phyloP scores from a whole-genome alignment of 345 rosid genomes.

The Eucalyptus paniculata region DNA sequence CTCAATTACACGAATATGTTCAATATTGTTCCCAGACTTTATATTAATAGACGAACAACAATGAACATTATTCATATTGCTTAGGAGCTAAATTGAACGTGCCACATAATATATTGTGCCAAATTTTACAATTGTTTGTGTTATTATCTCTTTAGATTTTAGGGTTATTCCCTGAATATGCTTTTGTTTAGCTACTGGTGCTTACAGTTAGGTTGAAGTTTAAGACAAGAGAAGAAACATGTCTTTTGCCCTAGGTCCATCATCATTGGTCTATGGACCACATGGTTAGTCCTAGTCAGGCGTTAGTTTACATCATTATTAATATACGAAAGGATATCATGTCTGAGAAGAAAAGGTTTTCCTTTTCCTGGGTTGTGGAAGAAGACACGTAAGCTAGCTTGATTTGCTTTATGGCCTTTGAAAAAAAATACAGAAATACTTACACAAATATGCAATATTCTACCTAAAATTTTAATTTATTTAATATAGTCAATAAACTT shows the following conservation, averaged over 20 bases:
- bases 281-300: neutral
- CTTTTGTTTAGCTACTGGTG: neutral
- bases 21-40: too few relatives aligned
- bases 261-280: neutral
- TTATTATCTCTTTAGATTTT: neutral
- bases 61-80: neutral
- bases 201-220: neutral
- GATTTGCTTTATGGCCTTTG: neutral
- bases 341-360: neutral
- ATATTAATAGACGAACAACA: neutral
- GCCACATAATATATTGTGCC: neutral
- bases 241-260: neutral
- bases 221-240: neutral
- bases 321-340: neutral
- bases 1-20: accelerated
- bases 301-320: neutral
- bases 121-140: too few relatives aligned
- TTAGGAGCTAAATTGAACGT: too few relatives aligned
- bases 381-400: neutral
- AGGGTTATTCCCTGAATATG: neutral
- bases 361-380: neutral
- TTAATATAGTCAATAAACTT: neutral
- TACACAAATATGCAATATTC: neutral
- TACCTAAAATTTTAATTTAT: neutral
- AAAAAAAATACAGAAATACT: neutral